A percentile compares a stretch with the other conserved stretches of the same genome.
Evolutionary conservation across 2,329 filamentous ascomycete species (phyloP).

Genomic region (Apiospora koreana): DNA sequence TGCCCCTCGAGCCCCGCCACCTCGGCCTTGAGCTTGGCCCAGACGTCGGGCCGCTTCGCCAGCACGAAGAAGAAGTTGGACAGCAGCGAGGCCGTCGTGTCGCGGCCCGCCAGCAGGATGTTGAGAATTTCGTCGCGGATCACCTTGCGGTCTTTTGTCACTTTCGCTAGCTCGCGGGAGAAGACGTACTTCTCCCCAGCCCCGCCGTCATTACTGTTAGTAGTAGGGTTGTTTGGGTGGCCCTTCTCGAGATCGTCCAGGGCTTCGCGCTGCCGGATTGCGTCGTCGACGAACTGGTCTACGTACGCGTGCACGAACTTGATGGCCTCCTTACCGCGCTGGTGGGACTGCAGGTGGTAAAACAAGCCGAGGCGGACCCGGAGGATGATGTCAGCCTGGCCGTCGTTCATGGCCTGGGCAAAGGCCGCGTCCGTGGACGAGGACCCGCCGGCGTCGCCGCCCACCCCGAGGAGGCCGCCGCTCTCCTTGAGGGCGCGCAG

Average conservation of each 20-base stretch:
- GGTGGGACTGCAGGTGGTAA: not conserved
- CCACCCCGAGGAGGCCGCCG: not conserved
- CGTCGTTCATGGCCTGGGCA: constrained; percentile 10
- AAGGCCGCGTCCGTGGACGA: constrained; percentile 20
- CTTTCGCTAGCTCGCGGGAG: constrained; percentile 22
- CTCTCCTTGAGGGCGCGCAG: constrained; percentile 15
- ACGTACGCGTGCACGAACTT: constrained; percentile 26
- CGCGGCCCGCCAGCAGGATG: constrained; percentile 27
- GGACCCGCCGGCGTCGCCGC: constrained; percentile 12
- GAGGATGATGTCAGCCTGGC: not conserved
- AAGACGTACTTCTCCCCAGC: constrained; percentile 23
- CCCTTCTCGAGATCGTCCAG: constrained; percentile 21
- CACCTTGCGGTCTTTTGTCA: constrained; percentile 5
- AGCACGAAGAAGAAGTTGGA: constrained; percentile 14
- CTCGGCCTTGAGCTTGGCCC: constrained; percentile 9
- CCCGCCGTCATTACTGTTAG: not conserved
- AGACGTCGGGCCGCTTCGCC: constrained; percentile 8
- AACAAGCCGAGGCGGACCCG: not conserved
- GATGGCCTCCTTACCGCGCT: constrained; percentile 21
- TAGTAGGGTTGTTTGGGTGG: not conserved
- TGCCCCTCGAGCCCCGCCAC: constrained; percentile 13
- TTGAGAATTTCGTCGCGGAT: constrained; percentile 29
- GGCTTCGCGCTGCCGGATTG: constrained; percentile 12
- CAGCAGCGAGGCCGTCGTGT: constrained; percentile 27
- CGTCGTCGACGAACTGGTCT: constrained; percentile 7